Base-by-base conservation (phyloP, 1,284 basidiomycete species). In the Filobasidium uniguttulatum region DNA sequence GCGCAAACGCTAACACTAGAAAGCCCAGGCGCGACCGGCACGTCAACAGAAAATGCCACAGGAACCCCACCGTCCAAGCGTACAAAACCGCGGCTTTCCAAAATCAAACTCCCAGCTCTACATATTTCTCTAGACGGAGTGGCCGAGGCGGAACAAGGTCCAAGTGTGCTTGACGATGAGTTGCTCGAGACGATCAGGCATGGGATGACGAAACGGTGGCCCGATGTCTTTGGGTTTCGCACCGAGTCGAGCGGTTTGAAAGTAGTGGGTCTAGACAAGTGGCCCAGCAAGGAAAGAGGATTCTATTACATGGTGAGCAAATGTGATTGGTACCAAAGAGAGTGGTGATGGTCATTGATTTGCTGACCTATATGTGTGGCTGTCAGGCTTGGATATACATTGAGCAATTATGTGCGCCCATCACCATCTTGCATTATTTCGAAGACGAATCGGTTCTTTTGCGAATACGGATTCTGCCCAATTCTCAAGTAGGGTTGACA, bases 401-500 rank as follows among this genome's bases (percentile, higher is more conserved):
- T 40, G 54, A 60, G 26, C 62, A 62, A 44, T 53, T 70, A 31
- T 65, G 64, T 31, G 57, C 60, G 17, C 59, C 65, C 3, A 54
- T 70, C 20, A 64, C 62, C 2, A 49, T 70, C 10, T 51, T 70
- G 3, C 63, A 67, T 28, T 50, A 64, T 17, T 65, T 60, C 15
- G 63, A 66, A 43, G 48, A 54, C n/a, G 57, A 50, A 35, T 56
- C 33, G 48, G 58, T 36, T 56, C 61, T 69, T 9, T 56, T 70
- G 48, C 60, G 60, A 4, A 45, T 70, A 7, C 60, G 65, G 9
- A 60, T 70, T 5, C 56, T 70, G 12, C 67, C 68, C 30, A 68
- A 65, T 44, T 68, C 68, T 5, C 66, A 68, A 38, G 66, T 70
- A 20, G 63, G 60, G 1, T 55, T 70, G 22, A 54, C 54, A n/a